phyloP scores from a whole-genome alignment of 2,329 filamentous ascomycete genomes.

The Calonectria crousiana region DNA sequence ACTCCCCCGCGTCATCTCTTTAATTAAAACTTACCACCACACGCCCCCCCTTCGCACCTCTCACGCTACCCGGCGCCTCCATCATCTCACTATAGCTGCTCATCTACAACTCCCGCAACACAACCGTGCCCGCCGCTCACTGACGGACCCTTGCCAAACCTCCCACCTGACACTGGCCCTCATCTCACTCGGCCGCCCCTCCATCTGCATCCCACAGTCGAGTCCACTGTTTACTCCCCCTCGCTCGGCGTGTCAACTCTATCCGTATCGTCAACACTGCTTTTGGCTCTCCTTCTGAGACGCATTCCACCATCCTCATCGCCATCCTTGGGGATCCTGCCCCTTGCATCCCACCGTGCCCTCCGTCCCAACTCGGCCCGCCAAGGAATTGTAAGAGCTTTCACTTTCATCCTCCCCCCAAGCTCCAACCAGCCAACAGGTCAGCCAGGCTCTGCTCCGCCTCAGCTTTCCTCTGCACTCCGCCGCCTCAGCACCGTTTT shows the following conservation, averaged over 20 bases:
- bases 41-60: constrained; percentile 38
- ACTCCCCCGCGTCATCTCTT: constrained; percentile 31
- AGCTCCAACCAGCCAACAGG: neutral
- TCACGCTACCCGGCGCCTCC: constrained; percentile 41
- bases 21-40: constrained; percentile 41
- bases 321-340: constrained; percentile 3
- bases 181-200: constrained; percentile 39
- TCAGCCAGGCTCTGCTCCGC: neutral
- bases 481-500: constrained; percentile 38
- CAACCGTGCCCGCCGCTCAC: constrained; percentile 28
- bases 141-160: constrained; percentile 36
- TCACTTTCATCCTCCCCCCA: neutral
- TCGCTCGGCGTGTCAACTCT: constrained; percentile 32
- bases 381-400: neutral
- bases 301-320: constrained; percentile 34
- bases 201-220: constrained; percentile 39
- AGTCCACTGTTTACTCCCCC: constrained; percentile 16
- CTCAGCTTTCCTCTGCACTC: constrained; percentile 3
- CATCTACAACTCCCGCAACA: constrained; percentile 35
- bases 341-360: constrained; percentile 21
- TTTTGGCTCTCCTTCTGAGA: constrained; percentile 26
- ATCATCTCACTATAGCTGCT: constrained; percentile 40
- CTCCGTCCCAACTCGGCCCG: neutral
- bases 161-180: constrained; percentile 42
- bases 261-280: constrained; percentile 29